Conservation (phyloP, 352 stramenopile genomes). For the Pythium periplocum region DNA sequence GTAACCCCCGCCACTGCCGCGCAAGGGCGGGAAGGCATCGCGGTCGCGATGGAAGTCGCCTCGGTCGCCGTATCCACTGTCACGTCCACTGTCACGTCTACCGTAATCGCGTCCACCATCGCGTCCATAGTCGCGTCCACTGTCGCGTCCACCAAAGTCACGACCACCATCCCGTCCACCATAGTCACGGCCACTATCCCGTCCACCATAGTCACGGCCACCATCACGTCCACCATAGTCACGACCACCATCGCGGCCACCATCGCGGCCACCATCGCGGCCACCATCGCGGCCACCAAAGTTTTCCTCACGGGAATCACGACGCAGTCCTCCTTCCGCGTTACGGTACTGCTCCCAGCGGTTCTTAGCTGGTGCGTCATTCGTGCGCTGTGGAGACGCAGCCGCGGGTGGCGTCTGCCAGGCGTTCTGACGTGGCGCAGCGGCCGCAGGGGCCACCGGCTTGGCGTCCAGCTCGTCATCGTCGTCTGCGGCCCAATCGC, state of each 20-base stretch:
- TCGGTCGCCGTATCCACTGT: constrained; percentile 23
- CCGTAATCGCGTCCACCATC: constrained; percentile 9
- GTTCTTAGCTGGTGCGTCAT: constrained; percentile 10
- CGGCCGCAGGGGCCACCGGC: neutral
- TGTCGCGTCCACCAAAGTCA: constrained; percentile 7
- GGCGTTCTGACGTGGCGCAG: neutral
- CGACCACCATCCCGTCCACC: constrained; percentile 1
- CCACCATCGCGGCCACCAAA: neutral
- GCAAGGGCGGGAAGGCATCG: constrained; percentile 1
- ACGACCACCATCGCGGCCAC: constrained; percentile 11
- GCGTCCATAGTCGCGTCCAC: constrained; percentile 6
- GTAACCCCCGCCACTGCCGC: neutral
- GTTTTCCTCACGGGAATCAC: neutral
- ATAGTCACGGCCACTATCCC: constrained; percentile 1
- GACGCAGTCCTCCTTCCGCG: neutral
- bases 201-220: constrained; percentile 1
- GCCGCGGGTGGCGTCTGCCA: neutral
- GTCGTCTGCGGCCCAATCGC: constrained; percentile 75
- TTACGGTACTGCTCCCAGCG: constrained; percentile 3
- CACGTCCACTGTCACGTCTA: constrained; percentile 7
- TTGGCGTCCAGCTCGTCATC: constrained; percentile 31
- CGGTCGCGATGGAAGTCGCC: constrained; percentile 27
- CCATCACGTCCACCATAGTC: constrained; percentile 10
- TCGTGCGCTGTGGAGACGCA: constrained; percentile 6
- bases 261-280: constrained; percentile 3